A percentile compares a stretch with the other conserved stretches of the same genome.
Evolutionary conservation across 768 basidiomycete genomes (phyloP).

Genomic region (Tylopilus intermedius): DNA sequence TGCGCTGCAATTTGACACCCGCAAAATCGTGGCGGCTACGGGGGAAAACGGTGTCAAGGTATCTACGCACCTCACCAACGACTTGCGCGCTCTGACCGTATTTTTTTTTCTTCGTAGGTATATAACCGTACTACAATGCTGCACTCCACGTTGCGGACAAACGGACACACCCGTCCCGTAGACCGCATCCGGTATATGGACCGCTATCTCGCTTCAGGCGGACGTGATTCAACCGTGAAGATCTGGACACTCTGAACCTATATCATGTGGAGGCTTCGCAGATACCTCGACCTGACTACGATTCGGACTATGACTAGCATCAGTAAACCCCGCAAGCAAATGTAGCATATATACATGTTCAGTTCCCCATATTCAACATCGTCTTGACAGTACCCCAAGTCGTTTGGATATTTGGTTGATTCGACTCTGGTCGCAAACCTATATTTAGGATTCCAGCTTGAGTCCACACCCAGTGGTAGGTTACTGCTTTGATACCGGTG

Average conservation of each 20-base stretch:
- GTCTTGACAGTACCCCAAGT: background rate
- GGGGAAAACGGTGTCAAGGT: conserved; percentile 95
- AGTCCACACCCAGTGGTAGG: too few species aligned
- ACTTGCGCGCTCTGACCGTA: background rate
- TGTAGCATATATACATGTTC: conserved; percentile 26
- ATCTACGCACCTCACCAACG: background rate
- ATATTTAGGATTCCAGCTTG: background rate
- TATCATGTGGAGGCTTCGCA: conserved; percentile 1
- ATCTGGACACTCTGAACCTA: conserved; percentile 80
- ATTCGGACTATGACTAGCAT: conserved; percentile 18
- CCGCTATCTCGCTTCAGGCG: conserved; percentile 87
- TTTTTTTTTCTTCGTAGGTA: conserved; percentile 43
- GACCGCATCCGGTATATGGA: conserved; percentile 94
- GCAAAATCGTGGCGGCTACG: conserved; percentile 87
- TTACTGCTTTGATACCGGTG: too few species aligned
- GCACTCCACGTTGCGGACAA: conserved; percentile 76
- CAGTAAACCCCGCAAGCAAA: conserved; percentile 16
- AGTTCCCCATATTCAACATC: conserved; percentile 8
- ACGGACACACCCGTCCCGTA: conserved; percentile 90
- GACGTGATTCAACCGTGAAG: conserved; percentile 79
- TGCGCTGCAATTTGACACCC: conserved; percentile 86
- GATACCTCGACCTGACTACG: conserved; percentile 15
- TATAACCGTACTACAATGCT: conserved; percentile 95
- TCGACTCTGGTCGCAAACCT: background rate
- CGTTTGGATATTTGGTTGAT: background rate